These are phyloP conservation scores for Prunus padus DNA, from an alignment of 306 rosid genomes.

Conservation along the genomic window DNA sequence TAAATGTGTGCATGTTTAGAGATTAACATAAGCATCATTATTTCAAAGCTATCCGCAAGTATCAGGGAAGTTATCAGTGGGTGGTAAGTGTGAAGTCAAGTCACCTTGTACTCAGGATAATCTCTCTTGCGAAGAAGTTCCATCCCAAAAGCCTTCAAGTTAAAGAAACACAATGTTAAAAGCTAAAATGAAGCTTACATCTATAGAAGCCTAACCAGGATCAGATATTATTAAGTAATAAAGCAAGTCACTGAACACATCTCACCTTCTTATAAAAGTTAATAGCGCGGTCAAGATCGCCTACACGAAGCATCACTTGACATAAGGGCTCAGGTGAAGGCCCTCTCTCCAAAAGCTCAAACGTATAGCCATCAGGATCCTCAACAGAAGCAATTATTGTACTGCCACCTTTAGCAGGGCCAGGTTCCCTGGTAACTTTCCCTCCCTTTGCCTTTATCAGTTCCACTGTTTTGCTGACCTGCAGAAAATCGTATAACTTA, in stretches of 20 bases:
- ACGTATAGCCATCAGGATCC: slow-evolving; percentile 77
- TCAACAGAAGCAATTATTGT: slow-evolving; percentile 49
- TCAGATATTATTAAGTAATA: background rate
- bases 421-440: slow-evolving; percentile 58
- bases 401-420: slow-evolving; percentile 53
- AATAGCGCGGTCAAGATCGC: slow-evolving; percentile 73
- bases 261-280: slow-evolving; percentile 68
- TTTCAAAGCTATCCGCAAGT: background rate
- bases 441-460: slow-evolving; percentile 74
- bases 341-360: slow-evolving; percentile 67
- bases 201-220: background rate
- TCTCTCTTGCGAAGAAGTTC: slow-evolving; percentile 66
- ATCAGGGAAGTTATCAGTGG: background rate
- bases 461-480: slow-evolving; percentile 68
- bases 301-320: slow-evolving; percentile 82
- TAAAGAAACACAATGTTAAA: slow-evolving; percentile 8
- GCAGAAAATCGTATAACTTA: background rate
- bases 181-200: background rate
- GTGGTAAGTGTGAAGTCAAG: slow-evolving; percentile 24
- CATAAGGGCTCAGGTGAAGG: slow-evolving; percentile 73
- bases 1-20: too few species aligned
- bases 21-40: too few species aligned
- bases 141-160: slow-evolving; percentile 64
- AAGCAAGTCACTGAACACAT: background rate
- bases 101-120: slow-evolving; percentile 70